Evolutionary conservation across 352 stramenopile genomes (phyloP), one percentile per base, ranked within the genome.

Genomic region (Globisporangium heterothallicum): DNA sequence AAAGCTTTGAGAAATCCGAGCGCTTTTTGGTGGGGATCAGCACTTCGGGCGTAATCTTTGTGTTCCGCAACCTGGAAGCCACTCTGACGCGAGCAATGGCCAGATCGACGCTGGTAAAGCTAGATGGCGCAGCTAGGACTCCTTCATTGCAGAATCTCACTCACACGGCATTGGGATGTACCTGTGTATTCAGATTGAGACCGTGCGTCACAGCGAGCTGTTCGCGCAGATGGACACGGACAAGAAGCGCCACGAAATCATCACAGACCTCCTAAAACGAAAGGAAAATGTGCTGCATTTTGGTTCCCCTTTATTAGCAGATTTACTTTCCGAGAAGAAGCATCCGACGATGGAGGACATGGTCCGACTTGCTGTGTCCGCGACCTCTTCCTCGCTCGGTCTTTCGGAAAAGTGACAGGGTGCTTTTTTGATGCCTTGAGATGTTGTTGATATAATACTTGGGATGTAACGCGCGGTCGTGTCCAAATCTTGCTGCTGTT

Each of bases 11-110:
- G 25, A 44, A 45, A 9, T 22, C 60, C 16, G 71, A 83, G 44
- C 70, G 68, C 1, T 60, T 78, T 0, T 66, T 92, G 19, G 62
- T 89, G 0, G 61, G 56, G 2, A 74, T 92, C 50, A 88, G 74
- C 50, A 89, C 81, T 8, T 85, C 72, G 8, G 81, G 81, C 5
- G 61, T 68, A 13, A 56, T 89, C 67, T 80, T 83, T 22, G 64
- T 88, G 19, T 91, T 81, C 44, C 65, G 68, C 10, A 67, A 68
- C 21, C 43, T 91, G 4, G 42, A 67, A 12, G 50, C 68, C 24
- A 83, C 70, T 2, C 58, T 91, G 0, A 51, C 61, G 27, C 68
- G 68, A n/a, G 72, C 69, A 2, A 25, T 90, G 12, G 53, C 70
- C 6, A 49, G 52, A 18, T 61, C 64, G 5, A 64, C 72, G 46